phyloP scores from a whole-genome alignment of 2,329 filamentous ascomycete genomes.

The Pseudovirgaria hyperparasitica region DNA sequence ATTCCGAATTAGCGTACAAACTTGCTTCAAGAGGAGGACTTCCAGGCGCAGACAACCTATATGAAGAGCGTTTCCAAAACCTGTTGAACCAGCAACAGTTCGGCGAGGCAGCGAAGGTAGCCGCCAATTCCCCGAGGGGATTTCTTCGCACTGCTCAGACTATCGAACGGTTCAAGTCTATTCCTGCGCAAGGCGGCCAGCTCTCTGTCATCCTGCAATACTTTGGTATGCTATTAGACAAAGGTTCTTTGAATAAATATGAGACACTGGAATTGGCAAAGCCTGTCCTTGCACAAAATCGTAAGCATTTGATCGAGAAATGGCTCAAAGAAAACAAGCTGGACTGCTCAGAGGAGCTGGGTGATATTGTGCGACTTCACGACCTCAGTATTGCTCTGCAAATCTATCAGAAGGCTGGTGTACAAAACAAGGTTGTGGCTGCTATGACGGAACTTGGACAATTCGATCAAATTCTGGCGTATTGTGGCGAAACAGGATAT shows the following conservation, averaged over 20 bases:
- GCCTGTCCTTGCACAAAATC: constrained; percentile 83
- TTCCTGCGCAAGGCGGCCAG: constrained; percentile 68
- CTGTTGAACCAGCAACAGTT: constrained; percentile 71
- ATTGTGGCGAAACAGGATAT: constrained; percentile 73
- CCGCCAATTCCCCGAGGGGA: constrained; percentile 88
- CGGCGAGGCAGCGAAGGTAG: constrained; percentile 83
- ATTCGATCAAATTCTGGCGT: constrained; percentile 92
- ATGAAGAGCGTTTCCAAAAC: constrained; percentile 84
- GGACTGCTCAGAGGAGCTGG: constrained; percentile 89
- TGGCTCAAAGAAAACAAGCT: constrained; percentile 96
- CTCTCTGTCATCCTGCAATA: constrained; percentile 95
- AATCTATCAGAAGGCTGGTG: constrained; percentile 84
- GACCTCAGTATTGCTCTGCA: constrained; percentile 77
- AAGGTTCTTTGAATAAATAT: constrained; percentile 82
- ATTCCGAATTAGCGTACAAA: constrained; percentile 87
- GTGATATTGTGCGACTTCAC: constrained; percentile 82
- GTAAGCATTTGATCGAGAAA: constrained; percentile 93
- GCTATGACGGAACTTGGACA: constrained; percentile 91
- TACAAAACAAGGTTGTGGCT: constrained; percentile 87
- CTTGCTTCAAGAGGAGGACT: constrained; percentile 88
- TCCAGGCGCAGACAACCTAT: constrained; percentile 86
- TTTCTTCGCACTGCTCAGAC: constrained; percentile 91
- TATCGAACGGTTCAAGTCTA: constrained; percentile 87
- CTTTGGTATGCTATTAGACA: constrained; percentile 93
- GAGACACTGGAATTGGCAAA: constrained; percentile 90